These are phyloP conservation scores for Eutrema heterophyllum DNA, from an alignment of 345 rosid genomes.

Conservation along the genomic window DNA sequence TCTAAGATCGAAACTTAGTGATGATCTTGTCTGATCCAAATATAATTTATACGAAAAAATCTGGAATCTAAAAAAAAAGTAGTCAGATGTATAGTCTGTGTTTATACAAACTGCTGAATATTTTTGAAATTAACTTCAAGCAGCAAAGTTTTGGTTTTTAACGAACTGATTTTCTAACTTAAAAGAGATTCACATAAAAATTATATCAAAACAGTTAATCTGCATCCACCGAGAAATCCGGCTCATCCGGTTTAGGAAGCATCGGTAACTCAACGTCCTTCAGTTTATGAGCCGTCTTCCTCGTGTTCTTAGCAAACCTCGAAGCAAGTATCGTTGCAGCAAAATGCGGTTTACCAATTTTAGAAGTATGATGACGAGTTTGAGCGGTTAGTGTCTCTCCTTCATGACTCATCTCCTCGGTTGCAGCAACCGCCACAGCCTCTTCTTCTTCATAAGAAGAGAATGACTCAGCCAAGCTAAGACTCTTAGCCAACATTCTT, in stretches of 20 bases:
- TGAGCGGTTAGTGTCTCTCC: slow-evolving; percentile 8
- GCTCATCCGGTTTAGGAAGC: slow-evolving; percentile 82
- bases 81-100: slow-evolving; percentile 17
- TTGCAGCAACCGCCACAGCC: slow-evolving; percentile 16
- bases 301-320: slow-evolving; percentile 81
- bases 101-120: slow-evolving; percentile 32
- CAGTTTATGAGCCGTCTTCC: slow-evolving; percentile 68
- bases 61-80: not conserved
- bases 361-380: slow-evolving; percentile 29
- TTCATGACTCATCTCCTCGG: slow-evolving; percentile 19
- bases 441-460: slow-evolving; percentile 30
- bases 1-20: not conserved
- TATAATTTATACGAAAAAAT: not conserved
- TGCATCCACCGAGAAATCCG: slow-evolving; percentile 68
- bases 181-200: not conserved
- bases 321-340: slow-evolving; percentile 72
- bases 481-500: slow-evolving; percentile 39
- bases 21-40: not conserved
- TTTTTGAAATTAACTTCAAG: slow-evolving; percentile 14
- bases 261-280: slow-evolving; percentile 64
- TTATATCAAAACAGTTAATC: slow-evolving; percentile 25
- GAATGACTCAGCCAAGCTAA: slow-evolving; percentile 43
- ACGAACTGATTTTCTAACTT: slow-evolving; percentile 17
- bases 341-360: slow-evolving; percentile 46
- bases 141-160: not conserved